These are phyloP conservation scores for Colletotrichum costaricense DNA, from an alignment of 2,329 filamentous ascomycete genomes.

Conservation along the genomic window DNA sequence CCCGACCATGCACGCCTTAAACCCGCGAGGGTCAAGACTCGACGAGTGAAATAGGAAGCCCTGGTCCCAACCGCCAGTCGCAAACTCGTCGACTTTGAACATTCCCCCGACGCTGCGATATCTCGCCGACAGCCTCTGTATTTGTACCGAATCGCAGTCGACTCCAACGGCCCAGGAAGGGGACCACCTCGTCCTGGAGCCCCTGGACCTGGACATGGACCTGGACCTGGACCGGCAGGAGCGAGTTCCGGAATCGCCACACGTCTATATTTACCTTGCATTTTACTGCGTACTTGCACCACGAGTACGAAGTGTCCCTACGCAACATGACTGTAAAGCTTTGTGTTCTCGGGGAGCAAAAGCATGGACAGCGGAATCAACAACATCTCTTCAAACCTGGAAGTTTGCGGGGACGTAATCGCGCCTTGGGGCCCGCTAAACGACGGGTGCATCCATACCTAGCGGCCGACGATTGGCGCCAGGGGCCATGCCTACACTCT, in stretches of 20 bases:
- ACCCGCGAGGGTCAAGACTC: background rate
- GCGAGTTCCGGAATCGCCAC: background rate
- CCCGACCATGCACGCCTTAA: slow-evolving; percentile 26
- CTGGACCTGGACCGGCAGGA: too few species aligned
- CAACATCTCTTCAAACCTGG: background rate
- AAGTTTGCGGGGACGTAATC: slow-evolving; percentile 8
- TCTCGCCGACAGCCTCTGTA: too few species aligned
- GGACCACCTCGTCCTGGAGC: background rate
- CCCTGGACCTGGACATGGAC: background rate
- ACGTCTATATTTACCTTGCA: background rate
- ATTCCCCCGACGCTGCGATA: background rate
- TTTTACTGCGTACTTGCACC: background rate
- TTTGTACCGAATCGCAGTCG: too few species aligned
- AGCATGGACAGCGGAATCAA: background rate
- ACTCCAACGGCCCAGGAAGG: background rate
- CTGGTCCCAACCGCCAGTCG: background rate
- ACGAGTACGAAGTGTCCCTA: too few species aligned
- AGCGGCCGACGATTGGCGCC: slow-evolving; percentile 31
- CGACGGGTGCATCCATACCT: slow-evolving; percentile 29
- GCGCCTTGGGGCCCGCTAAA: slow-evolving; percentile 19
- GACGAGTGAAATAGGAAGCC: background rate
- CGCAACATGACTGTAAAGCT: background rate
- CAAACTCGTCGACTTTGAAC: background rate
- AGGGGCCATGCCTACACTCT: slow-evolving; percentile 11
- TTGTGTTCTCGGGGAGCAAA: background rate